Percentiles rank a stretch among this genome's conserved stretches.
Conservation (phyloP, 257 asterid species). For the Sherardia arvensis region DNA sequence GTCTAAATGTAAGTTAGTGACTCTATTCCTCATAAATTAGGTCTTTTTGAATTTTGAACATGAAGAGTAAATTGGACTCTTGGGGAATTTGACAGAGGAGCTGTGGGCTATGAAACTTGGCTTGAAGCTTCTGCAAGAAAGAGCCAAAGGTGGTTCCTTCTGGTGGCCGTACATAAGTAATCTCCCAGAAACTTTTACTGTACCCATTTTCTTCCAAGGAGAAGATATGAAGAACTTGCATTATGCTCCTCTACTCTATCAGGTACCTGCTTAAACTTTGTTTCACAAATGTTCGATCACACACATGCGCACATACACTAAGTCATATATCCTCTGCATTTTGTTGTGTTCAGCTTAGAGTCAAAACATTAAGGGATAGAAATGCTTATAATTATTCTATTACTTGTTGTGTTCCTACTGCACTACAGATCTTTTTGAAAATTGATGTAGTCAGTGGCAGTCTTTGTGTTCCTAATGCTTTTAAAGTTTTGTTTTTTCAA, state of each 20-base stretch:
- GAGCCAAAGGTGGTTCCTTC: constrained; percentile 71
- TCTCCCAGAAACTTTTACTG: constrained; percentile 69
- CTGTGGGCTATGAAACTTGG: constrained; percentile 97
- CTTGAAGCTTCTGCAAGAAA: constrained; percentile 81
- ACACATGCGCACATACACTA: not conserved
- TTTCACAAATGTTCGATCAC: not conserved
- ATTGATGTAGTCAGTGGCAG: not conserved
- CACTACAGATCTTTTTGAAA: not conserved
- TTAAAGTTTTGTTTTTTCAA: too few species aligned
- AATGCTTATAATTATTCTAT: not conserved
- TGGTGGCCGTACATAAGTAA: constrained; percentile 98
- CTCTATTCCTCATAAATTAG: constrained; percentile 30
- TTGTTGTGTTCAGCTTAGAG: not conserved
- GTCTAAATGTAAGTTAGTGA: constrained; percentile 28
- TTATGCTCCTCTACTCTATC: constrained; percentile 94
- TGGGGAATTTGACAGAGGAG: constrained; percentile 98
- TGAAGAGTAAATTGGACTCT: constrained; percentile 70
- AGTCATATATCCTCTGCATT: not conserved
- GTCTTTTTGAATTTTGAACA: constrained; percentile 62
- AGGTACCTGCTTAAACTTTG: constrained; percentile 35
- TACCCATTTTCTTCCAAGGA: constrained; percentile 90
- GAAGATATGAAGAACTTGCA: constrained; percentile 88
- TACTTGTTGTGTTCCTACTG: not conserved
- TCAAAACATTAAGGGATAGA: too few species aligned
- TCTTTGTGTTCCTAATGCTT: too few species aligned